Conservation (phyloP, 768 basidiomycete species). For the Naganishia vaughanmartiniae region DNA sequence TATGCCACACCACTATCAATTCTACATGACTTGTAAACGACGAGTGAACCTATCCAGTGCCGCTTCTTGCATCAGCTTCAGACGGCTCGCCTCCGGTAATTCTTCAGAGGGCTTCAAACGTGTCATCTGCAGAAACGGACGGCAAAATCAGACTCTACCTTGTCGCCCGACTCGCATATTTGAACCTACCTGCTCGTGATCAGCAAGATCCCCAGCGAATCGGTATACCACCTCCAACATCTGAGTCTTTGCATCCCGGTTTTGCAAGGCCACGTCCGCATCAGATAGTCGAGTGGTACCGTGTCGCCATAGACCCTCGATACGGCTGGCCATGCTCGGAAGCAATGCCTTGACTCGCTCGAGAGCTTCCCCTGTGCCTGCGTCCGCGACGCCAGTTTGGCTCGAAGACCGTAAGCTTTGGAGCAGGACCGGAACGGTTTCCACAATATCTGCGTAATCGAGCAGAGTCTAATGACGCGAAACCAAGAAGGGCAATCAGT, state of each 20-base stretch:
- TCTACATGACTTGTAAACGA: constrained; percentile 24
- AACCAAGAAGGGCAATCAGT: not conserved
- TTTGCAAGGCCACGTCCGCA: constrained; percentile 38
- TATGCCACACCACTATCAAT: not conserved
- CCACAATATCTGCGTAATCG: constrained; percentile 40
- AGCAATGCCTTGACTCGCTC: constrained; percentile 37
- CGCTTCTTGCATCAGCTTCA: constrained; percentile 43
- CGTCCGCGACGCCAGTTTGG: constrained; percentile 1
- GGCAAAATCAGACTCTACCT: not conserved
- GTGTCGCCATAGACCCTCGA: constrained; percentile 5
- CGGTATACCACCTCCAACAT: constrained; percentile 44
- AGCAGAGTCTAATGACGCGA: constrained; percentile 38
- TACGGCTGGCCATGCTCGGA: constrained; percentile 37
- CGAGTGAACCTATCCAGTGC: constrained; percentile 40
- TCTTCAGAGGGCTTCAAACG: constrained; percentile 33
- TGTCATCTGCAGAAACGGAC: constrained; percentile 30
- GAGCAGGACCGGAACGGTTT: constrained; percentile 34
- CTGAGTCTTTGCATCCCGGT: constrained; percentile 40
- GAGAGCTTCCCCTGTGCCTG: not conserved
- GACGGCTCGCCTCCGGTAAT: constrained; percentile 45
- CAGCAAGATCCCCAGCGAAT: constrained; percentile 37
- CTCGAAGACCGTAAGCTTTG: constrained; percentile 21
- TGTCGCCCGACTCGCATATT: not conserved
- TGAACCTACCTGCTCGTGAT: constrained; percentile 28
- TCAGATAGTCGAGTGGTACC: not conserved